Evolutionary conservation across 2,329 filamentous ascomycete genomes (phyloP), one percentile per base, ranked within the genome.

Genomic region (Corinectria fuckeliana): DNA sequence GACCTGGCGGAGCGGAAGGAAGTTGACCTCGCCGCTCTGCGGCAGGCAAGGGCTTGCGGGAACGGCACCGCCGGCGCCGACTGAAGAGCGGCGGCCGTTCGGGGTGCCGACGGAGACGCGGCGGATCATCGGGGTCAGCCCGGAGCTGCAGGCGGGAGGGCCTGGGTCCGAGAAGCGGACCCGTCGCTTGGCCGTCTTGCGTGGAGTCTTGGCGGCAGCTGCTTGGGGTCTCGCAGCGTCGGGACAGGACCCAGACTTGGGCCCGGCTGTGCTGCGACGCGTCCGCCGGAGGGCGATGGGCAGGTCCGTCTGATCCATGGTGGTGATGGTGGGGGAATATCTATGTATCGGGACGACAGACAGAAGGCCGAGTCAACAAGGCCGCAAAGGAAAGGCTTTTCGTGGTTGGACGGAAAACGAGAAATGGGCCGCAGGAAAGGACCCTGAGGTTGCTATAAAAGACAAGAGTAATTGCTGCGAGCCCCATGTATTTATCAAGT

Each of bases 81-180:
- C 78, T 0, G 83, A 84, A 51, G 79, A 78, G 20, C 82, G 79
- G 5, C 82, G 79, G 13, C 76, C 77, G 34, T 78, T 53, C 52
- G 73, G 64, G 56, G 70, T 72, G 69, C 64, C 48, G 58, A 88
- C 76, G 1, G 78, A 79, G 0, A 85, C 79, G 18, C 84, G 81
- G 34, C 78, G 77, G 41, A 88, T 75, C 75, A 87, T 83, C 1
- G 86, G 86, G 1, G 86, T 88, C 25, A 88, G 72, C 2, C 86
- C 85, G 45, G 44, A 45, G 34, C 30, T 28, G 44, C 45, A 25
- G 2, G 80, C 77, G 34, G 75, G 69, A 1, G 78, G 76, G 0
- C 82, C 84, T 8, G 84, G 84, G 38, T 88, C 85, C 0, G 86
- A 88, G 73, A 88, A 87, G 34, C 85, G 82, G 20, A 87, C 84